phyloP scores from a whole-genome alignment of 768 basidiomycete species.

The Tricholoma hemisulphureum region DNA sequence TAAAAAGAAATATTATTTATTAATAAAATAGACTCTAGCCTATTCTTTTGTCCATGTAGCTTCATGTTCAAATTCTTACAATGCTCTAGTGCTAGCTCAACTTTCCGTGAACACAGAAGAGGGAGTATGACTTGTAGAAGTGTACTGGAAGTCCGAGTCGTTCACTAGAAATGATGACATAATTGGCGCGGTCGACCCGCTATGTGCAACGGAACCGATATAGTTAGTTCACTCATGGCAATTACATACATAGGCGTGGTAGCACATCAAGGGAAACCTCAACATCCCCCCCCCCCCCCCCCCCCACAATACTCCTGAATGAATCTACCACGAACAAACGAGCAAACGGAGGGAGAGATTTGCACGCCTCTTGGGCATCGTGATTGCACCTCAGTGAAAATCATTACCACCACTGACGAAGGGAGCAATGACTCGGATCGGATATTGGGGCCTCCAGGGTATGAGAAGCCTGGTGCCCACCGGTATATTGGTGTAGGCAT shows the following conservation, averaged over 20 bases:
- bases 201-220: constrained; percentile 24
- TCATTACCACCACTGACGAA: constrained; percentile 25
- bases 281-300: constrained; percentile 6
- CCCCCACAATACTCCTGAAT: constrained; percentile 24
- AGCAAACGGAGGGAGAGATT: constrained; percentile 16
- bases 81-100: too few relatives aligned
- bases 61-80: too few relatives aligned
- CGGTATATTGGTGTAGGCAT: constrained; percentile 47
- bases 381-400: constrained; percentile 19
- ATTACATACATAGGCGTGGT: constrained; percentile 2
- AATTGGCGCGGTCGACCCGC: constrained; percentile 16
- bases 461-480: constrained; percentile 33
- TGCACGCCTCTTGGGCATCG: constrained; percentile 21
- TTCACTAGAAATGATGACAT: constrained; percentile 10
- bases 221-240: constrained; percentile 26
- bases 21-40: too few relatives aligned
- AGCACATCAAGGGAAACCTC: constrained; percentile 5
- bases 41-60: too few relatives aligned
- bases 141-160: too few relatives aligned
- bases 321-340: constrained; percentile 27
- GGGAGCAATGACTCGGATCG: constrained; percentile 6
- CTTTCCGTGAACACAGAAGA: too few relatives aligned
- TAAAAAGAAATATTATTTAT: too few relatives aligned
- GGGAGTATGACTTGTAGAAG: too few relatives aligned
- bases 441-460: constrained; percentile 19